phyloP scores from a whole-genome alignment of 768 basidiomycete genomes.

The Tricholoma bakamatsutake region DNA sequence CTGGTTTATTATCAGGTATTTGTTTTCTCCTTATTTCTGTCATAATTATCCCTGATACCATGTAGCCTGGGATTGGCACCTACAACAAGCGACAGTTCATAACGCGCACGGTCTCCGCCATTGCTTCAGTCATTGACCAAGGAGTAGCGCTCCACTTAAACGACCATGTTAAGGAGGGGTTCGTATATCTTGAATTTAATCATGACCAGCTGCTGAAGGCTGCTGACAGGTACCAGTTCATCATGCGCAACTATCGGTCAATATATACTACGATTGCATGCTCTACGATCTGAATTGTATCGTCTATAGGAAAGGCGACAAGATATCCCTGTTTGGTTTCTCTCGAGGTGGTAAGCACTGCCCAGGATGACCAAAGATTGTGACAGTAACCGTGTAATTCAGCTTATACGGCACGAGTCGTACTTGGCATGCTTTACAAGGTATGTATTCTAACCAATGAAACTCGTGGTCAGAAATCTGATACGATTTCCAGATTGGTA shows the following conservation, averaged over 20 bases:
- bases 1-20: constrained; percentile 18
- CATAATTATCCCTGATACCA: neutral
- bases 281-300: neutral
- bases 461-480: neutral
- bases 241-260: constrained; percentile 20
- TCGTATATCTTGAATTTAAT: neutral
- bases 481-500: constrained; percentile 18
- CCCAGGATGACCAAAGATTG: neutral
- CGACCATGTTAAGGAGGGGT: constrained; percentile 28
- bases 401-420: constrained; percentile 23
- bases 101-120: constrained; percentile 11
- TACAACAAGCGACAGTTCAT: constrained; percentile 19
- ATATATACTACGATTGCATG: neutral
- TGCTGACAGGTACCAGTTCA: constrained; percentile 15
- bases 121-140: constrained; percentile 16
- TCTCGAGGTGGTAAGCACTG: constrained; percentile 18
- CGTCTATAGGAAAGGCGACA: constrained; percentile 19
- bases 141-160: constrained; percentile 20
- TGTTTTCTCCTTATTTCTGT: neutral
- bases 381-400: neutral
- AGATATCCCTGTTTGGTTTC: constrained; percentile 26
- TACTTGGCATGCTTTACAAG: constrained; percentile 30
- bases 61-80: constrained; percentile 20
- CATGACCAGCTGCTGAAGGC: neutral
- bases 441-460: constrained; percentile 6